Base-by-base conservation (phyloP, 1,284 basidiomycete species). In the Boletus austroedulis region DNA sequence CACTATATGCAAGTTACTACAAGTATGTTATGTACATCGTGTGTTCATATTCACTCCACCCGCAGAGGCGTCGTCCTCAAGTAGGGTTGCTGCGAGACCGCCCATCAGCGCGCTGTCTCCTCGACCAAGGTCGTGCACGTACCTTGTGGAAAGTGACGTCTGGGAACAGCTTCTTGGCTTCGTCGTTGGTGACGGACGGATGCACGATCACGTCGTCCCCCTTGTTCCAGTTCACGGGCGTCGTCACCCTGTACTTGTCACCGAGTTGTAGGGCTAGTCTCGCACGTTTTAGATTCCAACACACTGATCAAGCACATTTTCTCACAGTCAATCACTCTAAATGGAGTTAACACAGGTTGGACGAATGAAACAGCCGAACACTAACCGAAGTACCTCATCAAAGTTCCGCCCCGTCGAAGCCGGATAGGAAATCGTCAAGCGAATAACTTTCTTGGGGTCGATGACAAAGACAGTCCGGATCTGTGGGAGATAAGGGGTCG, bases 191-290 rank as follows among this genome's bases (percentile, higher is more conserved):
- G 51, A 98, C 94, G 10, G 82, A 76, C n/a, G 93, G 91, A 76
- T 98, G 95, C 44, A 99, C 88, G 69, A 99, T 98, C 58, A 98
- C 95, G 71, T 94, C 88, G 19, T 95, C 89, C 48, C 94, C 95
- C 73, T 88, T 87, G 63, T 89, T 85, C 96, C 96, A 98, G 85
- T 98, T 95, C 62, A 92, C 94, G 21, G 91, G 92, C 6, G 92
- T 94, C 19, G 90, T 89, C 61, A 94, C 75, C 69, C 84, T 80
- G 80, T 95, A 81, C 80, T 92, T 94, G 82, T 98, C 95, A 50
- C 93, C 92, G 60, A 96, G 81, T 75, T 99, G 97, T 57, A 99
- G 86, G 51, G 94, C 87, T 80, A 56, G 17, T n/a, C n/a, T 47
- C 14, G 23, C 11, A 46, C 24, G 15, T 4, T 23, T 67, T 53